Conservation (phyloP, 495 filamentous ascomycete species). For the Tetracladium setigerum region DNA sequence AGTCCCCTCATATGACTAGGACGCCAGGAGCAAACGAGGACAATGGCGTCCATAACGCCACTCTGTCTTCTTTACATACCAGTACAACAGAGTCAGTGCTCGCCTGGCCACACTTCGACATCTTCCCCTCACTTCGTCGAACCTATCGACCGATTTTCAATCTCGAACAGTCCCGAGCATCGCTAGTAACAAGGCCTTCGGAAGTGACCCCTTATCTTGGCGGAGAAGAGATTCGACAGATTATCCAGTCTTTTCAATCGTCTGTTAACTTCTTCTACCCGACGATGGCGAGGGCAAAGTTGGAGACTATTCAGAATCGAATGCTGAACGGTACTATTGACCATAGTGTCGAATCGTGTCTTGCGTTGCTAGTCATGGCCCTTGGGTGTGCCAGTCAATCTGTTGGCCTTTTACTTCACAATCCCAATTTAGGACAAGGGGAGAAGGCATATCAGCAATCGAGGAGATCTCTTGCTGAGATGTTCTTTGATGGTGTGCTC, state of each 20-base stretch:
- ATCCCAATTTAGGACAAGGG: not conserved
- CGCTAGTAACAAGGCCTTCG: slow-evolving; percentile 9
- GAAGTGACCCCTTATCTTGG: slow-evolving; percentile 28
- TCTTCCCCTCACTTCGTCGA: slow-evolving; percentile 24
- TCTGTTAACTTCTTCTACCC: slow-evolving; percentile 34
- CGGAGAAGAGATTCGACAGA: slow-evolving; percentile 27
- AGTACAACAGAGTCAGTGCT: slow-evolving; percentile 28
- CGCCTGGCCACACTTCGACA: slow-evolving; percentile 23
- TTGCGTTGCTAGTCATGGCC: slow-evolving; percentile 26
- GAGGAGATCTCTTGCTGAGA: slow-evolving; percentile 21
- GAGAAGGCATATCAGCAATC: slow-evolving; percentile 5
- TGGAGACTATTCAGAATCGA: slow-evolving; percentile 13
- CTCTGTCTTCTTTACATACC: slow-evolving; percentile 25
- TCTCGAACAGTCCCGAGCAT: slow-evolving; percentile 22
- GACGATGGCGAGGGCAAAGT: slow-evolving; percentile 18
- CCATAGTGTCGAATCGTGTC: slow-evolving; percentile 19
- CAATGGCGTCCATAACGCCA: slow-evolving; percentile 24
- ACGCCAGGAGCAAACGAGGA: too few species aligned
- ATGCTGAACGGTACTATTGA: slow-evolving; percentile 15
- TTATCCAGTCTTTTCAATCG: slow-evolving; percentile 26
- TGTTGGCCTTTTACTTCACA: too few species aligned
- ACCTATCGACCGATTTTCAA: slow-evolving; percentile 26
- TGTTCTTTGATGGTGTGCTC: slow-evolving; percentile 26
- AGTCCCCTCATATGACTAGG: too few species aligned
- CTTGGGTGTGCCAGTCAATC: slow-evolving; percentile 25